Evolutionary conservation across 192 early-diverging fungal species (phyloP).

Genomic region (Chytriomyces sp.): DNA sequence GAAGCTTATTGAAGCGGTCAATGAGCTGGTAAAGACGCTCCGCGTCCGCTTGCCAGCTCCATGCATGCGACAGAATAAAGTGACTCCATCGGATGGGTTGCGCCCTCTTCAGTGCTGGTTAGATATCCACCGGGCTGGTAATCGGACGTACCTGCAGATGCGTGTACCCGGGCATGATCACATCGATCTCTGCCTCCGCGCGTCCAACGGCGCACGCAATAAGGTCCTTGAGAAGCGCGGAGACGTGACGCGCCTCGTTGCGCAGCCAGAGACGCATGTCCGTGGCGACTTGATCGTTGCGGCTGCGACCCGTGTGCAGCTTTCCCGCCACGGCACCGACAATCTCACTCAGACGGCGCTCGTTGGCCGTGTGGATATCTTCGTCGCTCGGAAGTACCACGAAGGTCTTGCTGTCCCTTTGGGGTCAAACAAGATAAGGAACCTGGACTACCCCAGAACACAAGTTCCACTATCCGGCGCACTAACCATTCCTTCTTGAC

Average conservation of each 20-base stretch:
- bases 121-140: neutral
- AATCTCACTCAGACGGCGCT: conserved; percentile 89
- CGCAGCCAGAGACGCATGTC: conserved; percentile 95
- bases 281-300: conserved; percentile 92
- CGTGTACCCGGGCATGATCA: conserved; percentile 99
- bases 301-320: conserved; percentile 74
- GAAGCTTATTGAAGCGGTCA: conserved; percentile 80
- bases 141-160: conserved; percentile 74
- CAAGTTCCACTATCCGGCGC: conserved; percentile 59
- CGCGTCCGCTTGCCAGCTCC: conserved; percentile 86
- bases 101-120: conserved; percentile 77
- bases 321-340: conserved; percentile 91
- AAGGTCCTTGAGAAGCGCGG: conserved; percentile 72
- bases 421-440: neutral
- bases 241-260: conserved; percentile 69
- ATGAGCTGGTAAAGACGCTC: conserved; percentile 80
- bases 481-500: conserved; percentile 84
- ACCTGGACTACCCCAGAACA: neutral
- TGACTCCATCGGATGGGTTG: conserved; percentile 99
- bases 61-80: conserved; percentile 86
- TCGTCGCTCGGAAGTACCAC: conserved; percentile 69
- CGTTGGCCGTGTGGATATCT: conserved; percentile 99
- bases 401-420: conserved; percentile 56
- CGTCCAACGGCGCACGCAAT: conserved; percentile 72
- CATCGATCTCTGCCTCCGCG: conserved; percentile 87